Evolutionary conservation across 2,329 filamentous ascomycete genomes (phyloP).

Genomic region (Blastomyces emzantsi): DNA sequence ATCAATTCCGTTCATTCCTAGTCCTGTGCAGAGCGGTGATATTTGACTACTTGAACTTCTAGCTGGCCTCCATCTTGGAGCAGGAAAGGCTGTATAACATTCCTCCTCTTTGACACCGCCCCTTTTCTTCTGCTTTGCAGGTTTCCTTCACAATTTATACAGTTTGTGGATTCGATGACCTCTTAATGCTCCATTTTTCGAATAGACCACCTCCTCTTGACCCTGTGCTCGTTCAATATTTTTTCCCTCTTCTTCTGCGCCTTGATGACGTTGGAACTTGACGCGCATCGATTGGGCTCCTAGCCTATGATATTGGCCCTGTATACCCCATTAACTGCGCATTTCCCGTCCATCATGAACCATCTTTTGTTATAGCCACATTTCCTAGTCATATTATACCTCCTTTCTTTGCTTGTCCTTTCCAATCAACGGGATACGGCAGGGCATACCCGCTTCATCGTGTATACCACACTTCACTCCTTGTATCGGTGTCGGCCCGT

Average conservation of each 20-base stretch:
- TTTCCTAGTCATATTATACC: background rate
- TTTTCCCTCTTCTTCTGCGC: background rate
- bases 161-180: background rate
- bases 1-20: background rate
- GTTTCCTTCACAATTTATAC: background rate
- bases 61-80: background rate
- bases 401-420: background rate
- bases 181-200: background rate
- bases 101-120: background rate
- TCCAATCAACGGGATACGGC: background rate
- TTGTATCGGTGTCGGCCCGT: background rate
- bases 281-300: background rate
- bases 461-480: background rate
- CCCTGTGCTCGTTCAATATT: background rate
- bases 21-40: background rate
- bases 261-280: background rate
- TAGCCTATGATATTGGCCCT: background rate
- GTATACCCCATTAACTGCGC: background rate
- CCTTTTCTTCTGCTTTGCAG: background rate
- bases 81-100: background rate
- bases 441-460: background rate
- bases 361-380: background rate
- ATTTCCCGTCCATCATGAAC: background rate
- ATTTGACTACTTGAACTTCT: background rate
- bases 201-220: background rate